Evolutionary conservation across 768 basidiomycete species (phyloP).

Genomic region (Antrodiella citrinella): DNA sequence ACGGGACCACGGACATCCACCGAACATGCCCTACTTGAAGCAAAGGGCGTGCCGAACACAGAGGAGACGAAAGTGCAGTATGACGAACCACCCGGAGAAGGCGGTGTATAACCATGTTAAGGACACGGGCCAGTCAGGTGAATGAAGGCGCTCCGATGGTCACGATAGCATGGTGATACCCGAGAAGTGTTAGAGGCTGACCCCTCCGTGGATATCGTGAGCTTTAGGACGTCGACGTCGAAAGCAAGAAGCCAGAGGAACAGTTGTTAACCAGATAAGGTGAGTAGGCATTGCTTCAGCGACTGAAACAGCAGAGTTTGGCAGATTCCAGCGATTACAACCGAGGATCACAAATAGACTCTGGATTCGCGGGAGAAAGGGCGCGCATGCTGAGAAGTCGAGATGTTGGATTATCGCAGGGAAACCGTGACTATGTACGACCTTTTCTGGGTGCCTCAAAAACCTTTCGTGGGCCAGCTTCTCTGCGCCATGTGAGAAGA

Average conservation of each 20-base stretch:
- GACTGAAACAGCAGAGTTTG: too few relatives aligned
- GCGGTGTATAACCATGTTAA: background rate
- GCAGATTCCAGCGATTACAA: background rate
- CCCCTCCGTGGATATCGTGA: background rate
- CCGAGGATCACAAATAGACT: background rate
- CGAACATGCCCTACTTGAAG: too few relatives aligned
- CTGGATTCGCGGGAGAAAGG: background rate
- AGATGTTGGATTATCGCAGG: background rate
- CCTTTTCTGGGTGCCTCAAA: too few relatives aligned
- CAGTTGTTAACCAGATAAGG: too few relatives aligned
- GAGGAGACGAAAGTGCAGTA: background rate
- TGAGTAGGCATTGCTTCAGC: too few relatives aligned
- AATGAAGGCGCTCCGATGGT: background rate
- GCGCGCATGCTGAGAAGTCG: background rate
- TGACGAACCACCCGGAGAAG: background rate
- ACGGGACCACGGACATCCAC: too few relatives aligned
- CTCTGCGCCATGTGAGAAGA: too few relatives aligned
- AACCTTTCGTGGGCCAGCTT: too few relatives aligned
- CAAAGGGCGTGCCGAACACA: too few relatives aligned
- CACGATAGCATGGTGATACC: background rate
- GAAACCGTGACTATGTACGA: background rate
- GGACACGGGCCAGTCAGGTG: background rate
- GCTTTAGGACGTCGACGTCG: too few relatives aligned
- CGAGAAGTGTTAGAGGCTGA: background rate
- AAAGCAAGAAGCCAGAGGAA: too few relatives aligned